Conservation (phyloP, 1,284 basidiomycete species). For the Cutaneotrichosporon arboriforme region DNA sequence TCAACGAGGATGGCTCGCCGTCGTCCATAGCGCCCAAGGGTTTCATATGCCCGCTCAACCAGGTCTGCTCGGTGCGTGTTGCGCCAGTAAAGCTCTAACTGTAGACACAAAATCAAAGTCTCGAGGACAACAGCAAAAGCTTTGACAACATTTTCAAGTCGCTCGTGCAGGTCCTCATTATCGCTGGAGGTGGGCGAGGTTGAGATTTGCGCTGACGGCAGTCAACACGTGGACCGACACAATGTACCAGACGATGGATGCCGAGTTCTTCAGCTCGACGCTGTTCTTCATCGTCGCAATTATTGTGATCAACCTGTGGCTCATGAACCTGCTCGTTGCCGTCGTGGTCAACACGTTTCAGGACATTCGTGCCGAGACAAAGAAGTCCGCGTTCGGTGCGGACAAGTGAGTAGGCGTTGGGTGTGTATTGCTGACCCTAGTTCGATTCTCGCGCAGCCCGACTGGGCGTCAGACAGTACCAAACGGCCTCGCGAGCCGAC, state of each 20-base stretch:
- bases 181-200: slow-evolving; percentile 65
- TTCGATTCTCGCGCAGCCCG: slow-evolving; percentile 24
- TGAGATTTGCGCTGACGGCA: slow-evolving; percentile 2
- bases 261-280: slow-evolving; percentile 82
- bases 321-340: slow-evolving; percentile 91
- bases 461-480: slow-evolving; percentile 31
- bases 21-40: slow-evolving; percentile 60
- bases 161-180: slow-evolving; percentile 75
- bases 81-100: too few species aligned
- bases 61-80: slow-evolving; percentile 62
- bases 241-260: slow-evolving; percentile 89
- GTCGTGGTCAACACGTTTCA: slow-evolving; percentile 95
- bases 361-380: slow-evolving; percentile 79
- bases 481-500: slow-evolving; percentile 24
- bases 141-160: slow-evolving; percentile 88
- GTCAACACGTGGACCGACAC: slow-evolving; percentile 53
- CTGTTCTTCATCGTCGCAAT: slow-evolving; percentile 83
- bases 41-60: slow-evolving; percentile 76
- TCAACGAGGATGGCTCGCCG: slow-evolving; percentile 27
- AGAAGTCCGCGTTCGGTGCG: slow-evolving; percentile 89
- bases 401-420: slow-evolving; percentile 52
- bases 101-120: slow-evolving; percentile 53
- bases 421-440: neutral
- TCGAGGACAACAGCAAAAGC: slow-evolving; percentile 62
- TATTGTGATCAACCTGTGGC: slow-evolving; percentile 84